phyloP scores from a whole-genome alignment of 1,284 basidiomycete genomes.

The Apiotrichum gracile region DNA sequence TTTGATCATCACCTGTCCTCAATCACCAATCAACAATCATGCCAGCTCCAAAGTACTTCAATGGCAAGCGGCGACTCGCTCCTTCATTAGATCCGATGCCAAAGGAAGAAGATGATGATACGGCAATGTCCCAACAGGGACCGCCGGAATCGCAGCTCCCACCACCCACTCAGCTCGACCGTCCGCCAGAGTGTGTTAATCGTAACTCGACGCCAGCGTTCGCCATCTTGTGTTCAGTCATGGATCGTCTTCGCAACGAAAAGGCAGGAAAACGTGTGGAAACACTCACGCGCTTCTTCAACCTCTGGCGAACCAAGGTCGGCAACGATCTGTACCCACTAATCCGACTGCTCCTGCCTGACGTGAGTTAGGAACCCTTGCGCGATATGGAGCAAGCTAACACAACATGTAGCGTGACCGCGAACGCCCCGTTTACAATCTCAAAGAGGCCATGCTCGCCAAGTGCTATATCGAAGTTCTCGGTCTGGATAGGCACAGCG shows the following conservation, averaged over 20 bases:
- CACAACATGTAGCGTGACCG: constrained; percentile 67
- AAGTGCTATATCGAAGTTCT: constrained; percentile 84
- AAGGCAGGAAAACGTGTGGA: constrained; percentile 38
- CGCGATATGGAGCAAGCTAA: neutral
- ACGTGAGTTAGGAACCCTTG: constrained; percentile 34
- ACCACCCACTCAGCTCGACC: constrained; percentile 32
- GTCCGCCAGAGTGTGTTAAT: constrained; percentile 45
- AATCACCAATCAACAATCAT: too few species aligned
- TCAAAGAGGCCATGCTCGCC: constrained; percentile 86
- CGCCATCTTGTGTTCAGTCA: constrained; percentile 38
- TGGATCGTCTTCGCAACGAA: constrained; percentile 42
- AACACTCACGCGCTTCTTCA: constrained; percentile 35
- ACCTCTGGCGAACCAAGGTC: constrained; percentile 47
- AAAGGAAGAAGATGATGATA: neutral
- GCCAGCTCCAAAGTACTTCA: neutral
- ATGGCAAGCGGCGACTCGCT: neutral
- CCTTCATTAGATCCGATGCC: neutral
- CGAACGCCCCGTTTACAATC: constrained; percentile 77
- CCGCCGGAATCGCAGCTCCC: constrained; percentile 5
- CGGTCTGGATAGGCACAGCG: constrained; percentile 67
- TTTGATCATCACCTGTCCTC: too few species aligned
- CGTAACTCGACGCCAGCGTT: constrained; percentile 43
- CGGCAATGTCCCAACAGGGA: neutral
- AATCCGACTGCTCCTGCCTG: constrained; percentile 49
- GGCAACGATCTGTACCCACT: constrained; percentile 51